These are phyloP conservation scores for Triticum aestivum DNA, from an alignment of 176 grass and related monocot genomes.

Conservation along the genomic window IWGSC_CS_RefSeq_v2.1 NC_057814.1:483812133-483812632, in stretches of 20 bases:
- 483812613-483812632: background rate
- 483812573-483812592: background rate
- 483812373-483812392: slow-evolving; percentile 47
- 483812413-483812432: slow-evolving; percentile 20
- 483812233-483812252: slow-evolving; percentile 44
- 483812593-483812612: background rate
- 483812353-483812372: slow-evolving; percentile 39
- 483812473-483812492: slow-evolving; percentile 43
- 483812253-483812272: slow-evolving; percentile 36
- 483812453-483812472: slow-evolving; percentile 46
- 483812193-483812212: slow-evolving; percentile 38
- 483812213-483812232: slow-evolving; percentile 46
- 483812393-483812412: slow-evolving; percentile 1
- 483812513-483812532: slow-evolving; percentile 27
- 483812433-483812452: background rate
- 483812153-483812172: slow-evolving; percentile 8
- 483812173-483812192: slow-evolving; percentile 33
- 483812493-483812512: slow-evolving; percentile 37
- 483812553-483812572: background rate
- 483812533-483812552: slow-evolving; percentile 4
- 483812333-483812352: slow-evolving; percentile 67
- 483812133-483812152: slow-evolving; percentile 47
- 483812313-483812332: slow-evolving; percentile 49
- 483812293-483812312: slow-evolving; percentile 65
- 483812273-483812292: slow-evolving; percentile 60